These are phyloP conservation scores for Xylaria longipes DNA, from an alignment of 495 filamentous ascomycete species.

Conservation along the genomic window DNA sequence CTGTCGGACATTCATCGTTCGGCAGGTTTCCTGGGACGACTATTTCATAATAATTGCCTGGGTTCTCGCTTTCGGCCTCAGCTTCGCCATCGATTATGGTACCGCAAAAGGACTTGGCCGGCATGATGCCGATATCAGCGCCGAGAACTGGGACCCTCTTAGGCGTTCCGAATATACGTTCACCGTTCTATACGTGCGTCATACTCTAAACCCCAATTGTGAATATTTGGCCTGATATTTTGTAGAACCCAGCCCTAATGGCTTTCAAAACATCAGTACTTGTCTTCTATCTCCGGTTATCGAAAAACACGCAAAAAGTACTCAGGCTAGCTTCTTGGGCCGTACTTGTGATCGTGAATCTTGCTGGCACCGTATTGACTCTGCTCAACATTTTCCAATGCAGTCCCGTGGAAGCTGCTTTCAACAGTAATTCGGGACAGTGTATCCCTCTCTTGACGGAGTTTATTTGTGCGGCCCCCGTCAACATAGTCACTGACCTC, in stretches of 20 bases:
- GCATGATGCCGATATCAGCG: constrained; percentile 69
- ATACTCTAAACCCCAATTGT: constrained; percentile 4
- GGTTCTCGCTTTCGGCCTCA: constrained; percentile 80
- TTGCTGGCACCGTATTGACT: constrained; percentile 78
- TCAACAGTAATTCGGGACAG: constrained; percentile 51
- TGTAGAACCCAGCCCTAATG: constrained; percentile 87
- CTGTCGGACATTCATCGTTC: constrained; percentile 75
- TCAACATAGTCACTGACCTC: constrained; percentile 86
- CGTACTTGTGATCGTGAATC: constrained; percentile 75
- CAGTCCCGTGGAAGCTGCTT: constrained; percentile 70
- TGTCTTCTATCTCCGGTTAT: constrained; percentile 82
- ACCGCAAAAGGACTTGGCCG: constrained; percentile 74
- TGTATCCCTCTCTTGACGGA: constrained; percentile 81
- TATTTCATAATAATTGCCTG: constrained; percentile 85
- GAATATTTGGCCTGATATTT: constrained; percentile 12
- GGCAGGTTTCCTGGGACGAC: constrained; percentile 74
- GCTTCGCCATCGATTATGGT: constrained; percentile 77
- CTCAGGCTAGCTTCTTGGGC: constrained; percentile 73
- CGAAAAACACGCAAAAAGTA: constrained; percentile 70
- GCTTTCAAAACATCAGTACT: constrained; percentile 91
- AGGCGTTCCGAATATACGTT: constrained; percentile 79
- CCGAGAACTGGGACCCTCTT: constrained; percentile 53
- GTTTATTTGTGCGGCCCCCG: constrained; percentile 81
- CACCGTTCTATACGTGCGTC: constrained; percentile 79
- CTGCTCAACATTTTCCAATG: constrained; percentile 92